Evolutionary conservation across 345 rosid species (phyloP).

Genomic region (Camelina hispida): DNA sequence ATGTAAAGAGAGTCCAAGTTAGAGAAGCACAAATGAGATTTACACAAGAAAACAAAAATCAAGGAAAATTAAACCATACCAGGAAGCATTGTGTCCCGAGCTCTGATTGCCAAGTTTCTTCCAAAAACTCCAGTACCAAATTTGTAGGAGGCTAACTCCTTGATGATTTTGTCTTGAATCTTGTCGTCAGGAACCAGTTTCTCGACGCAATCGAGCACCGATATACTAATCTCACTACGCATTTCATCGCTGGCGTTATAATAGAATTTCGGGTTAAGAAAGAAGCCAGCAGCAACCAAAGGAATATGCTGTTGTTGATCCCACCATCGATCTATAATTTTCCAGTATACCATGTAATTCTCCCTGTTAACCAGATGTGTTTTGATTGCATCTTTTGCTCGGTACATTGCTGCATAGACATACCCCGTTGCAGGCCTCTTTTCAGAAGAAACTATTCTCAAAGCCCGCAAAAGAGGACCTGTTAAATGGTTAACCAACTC

Average conservation of each 20-base stretch:
- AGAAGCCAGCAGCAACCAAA: slow-evolving; percentile 84
- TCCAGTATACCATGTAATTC: slow-evolving; percentile 78
- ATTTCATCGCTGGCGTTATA: slow-evolving; percentile 66
- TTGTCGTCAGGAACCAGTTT: slow-evolving; percentile 64
- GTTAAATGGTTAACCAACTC: slow-evolving; percentile 55
- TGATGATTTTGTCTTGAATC: slow-evolving; percentile 73
- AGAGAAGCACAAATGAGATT: neutral
- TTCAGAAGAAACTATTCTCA: slow-evolving; percentile 58
- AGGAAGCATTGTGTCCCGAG: slow-evolving; percentile 76
- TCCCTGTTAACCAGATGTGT: slow-evolving; percentile 66
- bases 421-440: slow-evolving; percentile 88
- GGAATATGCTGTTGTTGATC: slow-evolving; percentile 64
- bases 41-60: neutral
- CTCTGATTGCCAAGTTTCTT: slow-evolving; percentile 86
- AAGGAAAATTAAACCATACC: slow-evolving; percentile 48
- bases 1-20: slow-evolving; percentile 8
- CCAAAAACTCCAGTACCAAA: slow-evolving; percentile 79
- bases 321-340: slow-evolving; percentile 81
- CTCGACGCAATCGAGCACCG: slow-evolving; percentile 79
- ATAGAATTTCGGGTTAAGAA: slow-evolving; percentile 86
- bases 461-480: slow-evolving; percentile 62
- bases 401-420: slow-evolving; percentile 77
- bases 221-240: slow-evolving; percentile 58
- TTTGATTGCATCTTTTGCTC: slow-evolving; percentile 80
- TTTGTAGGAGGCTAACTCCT: slow-evolving; percentile 70